Evolutionary conservation across 768 basidiomycete species (phyloP), one percentile per base, ranked within the genome.

Genomic region (Rhizopogon vinicolor): DNA sequence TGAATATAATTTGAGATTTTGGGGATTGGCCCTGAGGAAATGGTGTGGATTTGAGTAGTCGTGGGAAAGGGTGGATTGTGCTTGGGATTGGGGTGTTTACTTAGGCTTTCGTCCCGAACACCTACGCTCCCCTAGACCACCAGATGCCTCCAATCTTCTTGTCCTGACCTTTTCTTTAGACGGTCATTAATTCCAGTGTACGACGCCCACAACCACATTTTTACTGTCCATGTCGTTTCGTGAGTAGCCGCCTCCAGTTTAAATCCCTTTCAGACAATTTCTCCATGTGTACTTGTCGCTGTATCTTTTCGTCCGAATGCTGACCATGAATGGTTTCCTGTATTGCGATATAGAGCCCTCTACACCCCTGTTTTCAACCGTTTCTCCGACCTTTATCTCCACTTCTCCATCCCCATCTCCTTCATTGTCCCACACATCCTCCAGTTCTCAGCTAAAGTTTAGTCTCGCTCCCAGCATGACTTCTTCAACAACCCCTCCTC

Each of bases 111-210:
- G 52, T 46, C 51, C 49, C 41, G 50, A 56, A 48, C 58, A 39
- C 44, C n/a, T 60, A 19, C 51, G 43, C 54, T 61, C 65, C 68
- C 68, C 68, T 70, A 64, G 68, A 71, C 63, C 67, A 58, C 60
- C 60, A 62, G 22, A 71, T 71, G 68, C 53, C 59, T 65, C 60
- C 55, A 62, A 43, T 22, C 22, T 40, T 55, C 45, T 44, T 46
- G 39, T 52, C 52, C 46, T 40, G 31, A 41, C 59, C 44, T 58
- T 48, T 41, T 50, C 55, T 56, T 31, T 65, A 68, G 65, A 56
- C 58, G 39, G 48, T 58, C 51, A 4, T 45, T 52, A 12, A 48
- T 46, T 44, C 43, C 37, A 28, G 44, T 54, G 31, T 53, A 44
- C 55, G 55, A 60, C 60, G 55, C 40, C 62, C 46, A 64, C 54